Evolutionary conservation across 2,329 filamentous ascomycete genomes (phyloP), one percentile per base, ranked within the genome.

Genomic region (Metarhizium humberi): DNA sequence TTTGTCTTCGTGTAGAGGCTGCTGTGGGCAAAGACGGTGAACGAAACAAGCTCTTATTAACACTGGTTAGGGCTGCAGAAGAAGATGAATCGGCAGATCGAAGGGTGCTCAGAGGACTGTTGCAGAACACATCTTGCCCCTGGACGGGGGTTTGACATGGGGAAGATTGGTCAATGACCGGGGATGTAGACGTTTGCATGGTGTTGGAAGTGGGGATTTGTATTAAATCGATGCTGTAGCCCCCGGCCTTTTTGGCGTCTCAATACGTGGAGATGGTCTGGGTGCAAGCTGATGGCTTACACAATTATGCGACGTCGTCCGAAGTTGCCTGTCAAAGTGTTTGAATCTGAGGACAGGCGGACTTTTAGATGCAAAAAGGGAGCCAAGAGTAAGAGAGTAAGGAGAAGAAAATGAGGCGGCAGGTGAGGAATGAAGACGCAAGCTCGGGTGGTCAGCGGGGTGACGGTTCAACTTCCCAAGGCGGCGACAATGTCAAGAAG

Each of bases 121-220:
- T 32, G 30, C 42, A 45, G 30, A 34, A 42, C 50, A 36, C 49
- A 55, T 58, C 18, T 49, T 48, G 43, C 52, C 59, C 59, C 55
- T 60, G 56, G 50, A 49, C 29, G 11, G 49, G 46, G 49, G 52
- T 43, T 47, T 14, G 30, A 42, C 54, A 51, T 32, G 45, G 50
- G 30, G 47, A 43, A 47, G 47, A 18, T 42, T 49, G 53, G 40
- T 43, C 51, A 32, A 53, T 30, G 6, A 47, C 40, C 36, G 36
- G 34, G 45, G 56, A 54, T 18, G 52, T 20, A 36, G 59, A 59
- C 54, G 53, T 54, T 59, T 64, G 63, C 66, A 67, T 67, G 53
- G 51, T 49, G 57, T 56, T 49, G 43, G 52, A 48, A 52, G 56
- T 58, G 55, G 53, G 59, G 58, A 56, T 57, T 50, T 51, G 29